Evolutionary conservation across 495 filamentous ascomycete species (phyloP).

Genomic region (Penicillium ucsense): DNA sequence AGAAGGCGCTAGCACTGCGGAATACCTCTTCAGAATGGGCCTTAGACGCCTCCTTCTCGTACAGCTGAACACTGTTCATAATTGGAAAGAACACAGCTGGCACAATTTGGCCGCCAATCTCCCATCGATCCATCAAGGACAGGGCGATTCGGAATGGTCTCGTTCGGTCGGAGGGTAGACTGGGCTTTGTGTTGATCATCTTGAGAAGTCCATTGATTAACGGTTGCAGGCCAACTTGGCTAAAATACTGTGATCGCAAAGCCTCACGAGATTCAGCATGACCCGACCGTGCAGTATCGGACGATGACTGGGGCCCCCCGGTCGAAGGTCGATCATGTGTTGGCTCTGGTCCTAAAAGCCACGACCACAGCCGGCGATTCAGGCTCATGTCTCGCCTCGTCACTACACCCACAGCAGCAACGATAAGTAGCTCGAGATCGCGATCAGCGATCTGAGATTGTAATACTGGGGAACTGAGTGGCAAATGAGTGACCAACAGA

Average conservation of each 20-base stretch:
- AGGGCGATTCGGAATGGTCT: constrained; percentile 83
- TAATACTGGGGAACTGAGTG: constrained; percentile 75
- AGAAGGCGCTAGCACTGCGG: constrained; percentile 87
- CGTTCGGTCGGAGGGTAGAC: constrained; percentile 59
- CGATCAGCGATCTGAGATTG: constrained; percentile 57
- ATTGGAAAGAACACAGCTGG: constrained; percentile 80
- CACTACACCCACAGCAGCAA: constrained; percentile 76
- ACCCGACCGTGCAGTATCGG: constrained; percentile 34
- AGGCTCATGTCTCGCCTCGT: constrained; percentile 88
- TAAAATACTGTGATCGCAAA: constrained; percentile 60
- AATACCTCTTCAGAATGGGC: constrained; percentile 76
- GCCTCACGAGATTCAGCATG: constrained; percentile 34
- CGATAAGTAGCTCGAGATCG: constrained; percentile 72
- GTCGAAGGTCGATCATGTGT: constrained; percentile 32
- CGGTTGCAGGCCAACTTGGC: constrained; percentile 61
- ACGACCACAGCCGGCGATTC: constrained; percentile 91
- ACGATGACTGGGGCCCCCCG: constrained; percentile 39
- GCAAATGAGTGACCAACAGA: constrained; percentile 81
- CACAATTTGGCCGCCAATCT: constrained; percentile 83
- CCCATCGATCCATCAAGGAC: constrained; percentile 96
- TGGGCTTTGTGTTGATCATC: constrained; percentile 54
- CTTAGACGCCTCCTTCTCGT: constrained; percentile 50
- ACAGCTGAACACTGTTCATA: constrained; percentile 65
- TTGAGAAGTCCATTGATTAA: constrained; percentile 65
- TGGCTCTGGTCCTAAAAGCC: constrained; percentile 82